Evolutionary conservation across 306 rosid species (phyloP), one percentile per base, ranked within the genome.

Genomic region (Corylus americana): DNA sequence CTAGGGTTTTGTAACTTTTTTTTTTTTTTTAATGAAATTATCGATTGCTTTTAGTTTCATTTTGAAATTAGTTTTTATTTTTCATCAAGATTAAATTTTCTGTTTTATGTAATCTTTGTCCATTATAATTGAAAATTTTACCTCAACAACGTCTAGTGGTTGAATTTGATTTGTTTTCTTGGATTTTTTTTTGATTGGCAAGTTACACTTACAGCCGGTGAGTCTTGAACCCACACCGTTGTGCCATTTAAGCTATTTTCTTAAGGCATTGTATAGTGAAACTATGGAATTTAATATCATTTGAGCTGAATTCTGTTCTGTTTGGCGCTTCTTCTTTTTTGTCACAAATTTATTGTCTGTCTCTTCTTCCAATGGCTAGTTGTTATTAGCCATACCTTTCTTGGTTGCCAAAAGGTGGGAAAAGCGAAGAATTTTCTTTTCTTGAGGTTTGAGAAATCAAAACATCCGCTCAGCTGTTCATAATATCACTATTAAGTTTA

Each of bases 1-100:
- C 57, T 39, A 69, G 74, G 70, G 62, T 63, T 44, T 77, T 66
- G 35, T 74, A 35, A 27, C 47, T 11, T 16, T 47, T 72, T 11
- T 16, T 47, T 72, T 42, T 11, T 12, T 8, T 42, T 42, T 6
- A 42, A 22, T 70, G 82, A 66, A 54, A 44, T 55, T 5, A 22
- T 54, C 25, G 22, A 53, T 39, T 61, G 0, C 7, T 42, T 42
- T 42, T 0, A 42, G 9, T 16, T 54, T 54, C 27, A 17, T 78
- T 50, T 77, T 55, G 63, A 27, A 59, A 17, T 79, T 61, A 4
- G 29, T 70, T 55, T 22, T 61, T n/a, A 22, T 54, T 61, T 1
- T 78, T 54, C 8, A 16, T 54, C 18, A 14, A 14, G n/a, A 14
- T 14, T 18, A 54, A 59, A 59, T 9, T 55, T 18, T 22, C 62